Evolutionary conservation across 495 filamentous ascomycete species (phyloP).

Genomic region (Rhizodiscina lignyota): DNA sequence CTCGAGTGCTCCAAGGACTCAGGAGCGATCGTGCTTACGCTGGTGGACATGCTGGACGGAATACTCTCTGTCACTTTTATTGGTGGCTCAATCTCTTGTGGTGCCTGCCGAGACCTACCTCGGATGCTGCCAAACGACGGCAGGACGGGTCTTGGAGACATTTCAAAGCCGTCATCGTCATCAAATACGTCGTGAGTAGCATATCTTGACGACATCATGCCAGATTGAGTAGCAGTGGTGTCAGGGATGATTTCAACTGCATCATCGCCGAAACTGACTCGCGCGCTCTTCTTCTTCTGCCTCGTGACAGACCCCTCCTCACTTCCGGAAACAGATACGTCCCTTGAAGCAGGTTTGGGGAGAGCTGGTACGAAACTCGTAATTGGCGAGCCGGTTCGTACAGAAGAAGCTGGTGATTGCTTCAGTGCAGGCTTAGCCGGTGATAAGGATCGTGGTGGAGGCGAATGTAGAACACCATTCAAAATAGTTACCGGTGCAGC

Average conservation of each 20-base stretch:
- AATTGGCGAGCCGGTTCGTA: constrained; percentile 10
- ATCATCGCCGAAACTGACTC: constrained; percentile 79
- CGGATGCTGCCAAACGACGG: constrained; percentile 78
- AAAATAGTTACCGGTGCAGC: constrained; percentile 33
- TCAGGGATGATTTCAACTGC: constrained; percentile 44
- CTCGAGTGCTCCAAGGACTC: constrained; percentile 30
- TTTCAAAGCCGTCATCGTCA: constrained; percentile 46
- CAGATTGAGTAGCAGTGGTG: too few species aligned
- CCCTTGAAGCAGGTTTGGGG: constrained; percentile 35
- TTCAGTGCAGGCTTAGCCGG: constrained; percentile 82
- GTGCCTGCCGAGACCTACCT: constrained; percentile 9
- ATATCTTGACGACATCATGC: too few species aligned
- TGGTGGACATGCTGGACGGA: constrained; percentile 13
- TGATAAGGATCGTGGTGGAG: constrained; percentile 64
- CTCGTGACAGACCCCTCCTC: constrained; percentile 37
- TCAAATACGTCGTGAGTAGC: too few species aligned
- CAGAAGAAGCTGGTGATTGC: constrained; percentile 29
- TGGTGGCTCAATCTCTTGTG: constrained; percentile 7
- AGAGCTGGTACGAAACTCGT: too few species aligned
- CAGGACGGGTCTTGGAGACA: constrained; percentile 59
- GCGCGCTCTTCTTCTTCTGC: constrained; percentile 46
- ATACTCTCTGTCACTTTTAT: constrained; percentile 26
- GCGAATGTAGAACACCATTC: constrained; percentile 45
- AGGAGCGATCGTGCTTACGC: constrained; percentile 8
- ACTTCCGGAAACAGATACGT: constrained; percentile 43